Percentiles rank a stretch among this genome's conserved stretches.
Conservation (phyloP, 2,329 filamentous ascomycete species). For the Elsinoe batatas region DNA sequence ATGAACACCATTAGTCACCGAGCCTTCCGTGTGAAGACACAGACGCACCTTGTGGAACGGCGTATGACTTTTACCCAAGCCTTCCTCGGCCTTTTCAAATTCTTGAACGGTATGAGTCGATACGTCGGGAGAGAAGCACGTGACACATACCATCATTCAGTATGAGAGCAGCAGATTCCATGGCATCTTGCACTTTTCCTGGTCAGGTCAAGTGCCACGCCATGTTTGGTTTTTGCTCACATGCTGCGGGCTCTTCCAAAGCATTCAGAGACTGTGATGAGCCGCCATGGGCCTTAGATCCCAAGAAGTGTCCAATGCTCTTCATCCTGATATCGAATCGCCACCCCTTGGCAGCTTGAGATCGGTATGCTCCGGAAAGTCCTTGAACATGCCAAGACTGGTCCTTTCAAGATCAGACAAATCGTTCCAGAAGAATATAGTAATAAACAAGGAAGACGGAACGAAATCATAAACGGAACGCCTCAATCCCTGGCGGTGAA, state of each 20-base stretch:
- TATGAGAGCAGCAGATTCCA: constrained; percentile 27
- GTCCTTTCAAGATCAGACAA: too few relatives aligned
- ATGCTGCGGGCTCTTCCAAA: constrained; percentile 48
- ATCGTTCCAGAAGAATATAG: too few relatives aligned
- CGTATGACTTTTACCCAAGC: constrained; percentile 61
- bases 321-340: constrained; percentile 9
- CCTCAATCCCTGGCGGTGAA: too few relatives aligned
- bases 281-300: constrained; percentile 26
- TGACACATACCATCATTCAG: constrained; percentile 31
- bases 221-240: constrained; percentile 32
- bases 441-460: too few relatives aligned
- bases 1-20: neutral
- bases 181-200: constrained; percentile 35
- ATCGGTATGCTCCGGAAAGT: too few relatives aligned
- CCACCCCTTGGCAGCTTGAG: neutral
- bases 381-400: too few relatives aligned
- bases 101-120: constrained; percentile 37
- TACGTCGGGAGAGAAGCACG: neutral
- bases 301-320: constrained; percentile 31
- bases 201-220: constrained; percentile 15
- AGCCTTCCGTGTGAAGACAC: constrained; percentile 7
- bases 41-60: constrained; percentile 65
- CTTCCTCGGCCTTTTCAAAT: constrained; percentile 69
- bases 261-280: constrained; percentile 49
- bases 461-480: too few relatives aligned